Conservation (phyloP, 2,329 filamentous ascomycete genomes). For the Colletotrichum sp. region DNA sequence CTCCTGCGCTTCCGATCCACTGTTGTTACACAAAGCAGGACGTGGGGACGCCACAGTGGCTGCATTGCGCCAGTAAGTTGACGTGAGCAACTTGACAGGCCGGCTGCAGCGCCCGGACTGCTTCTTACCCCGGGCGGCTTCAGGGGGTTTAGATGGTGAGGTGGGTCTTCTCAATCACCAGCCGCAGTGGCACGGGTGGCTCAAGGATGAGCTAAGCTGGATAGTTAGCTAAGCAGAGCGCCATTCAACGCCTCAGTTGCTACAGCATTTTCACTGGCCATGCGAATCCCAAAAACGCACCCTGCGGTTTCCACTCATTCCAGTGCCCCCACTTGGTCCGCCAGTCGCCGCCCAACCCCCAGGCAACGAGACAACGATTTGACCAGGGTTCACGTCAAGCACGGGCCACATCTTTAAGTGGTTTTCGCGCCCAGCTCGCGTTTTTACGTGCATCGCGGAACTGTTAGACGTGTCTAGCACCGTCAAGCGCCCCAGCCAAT, state of each 20-base stretch:
- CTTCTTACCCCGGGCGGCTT: neutral
- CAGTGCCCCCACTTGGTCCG: conserved; percentile 1
- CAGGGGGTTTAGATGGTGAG: neutral
- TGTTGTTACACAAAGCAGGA: neutral
- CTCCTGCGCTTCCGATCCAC: neutral
- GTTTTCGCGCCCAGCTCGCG: conserved; percentile 23
- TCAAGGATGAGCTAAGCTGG: neutral
- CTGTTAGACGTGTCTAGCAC: conserved; percentile 22
- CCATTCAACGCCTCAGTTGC: neutral
- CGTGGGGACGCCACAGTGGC: conserved; percentile 3
- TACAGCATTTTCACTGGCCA: neutral
- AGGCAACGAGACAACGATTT: conserved; percentile 16
- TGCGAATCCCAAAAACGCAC: neutral
- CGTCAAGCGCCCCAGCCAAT: conserved; percentile 16
- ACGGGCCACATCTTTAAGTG: conserved; percentile 24
- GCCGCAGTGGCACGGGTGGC: neutral
- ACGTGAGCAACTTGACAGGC: neutral
- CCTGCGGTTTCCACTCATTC: conserved; percentile 3
- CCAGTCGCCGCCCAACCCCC: conserved; percentile 2
- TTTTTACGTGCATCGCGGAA: conserved; percentile 25
- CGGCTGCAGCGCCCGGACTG: neutral
- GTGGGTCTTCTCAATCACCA: neutral
- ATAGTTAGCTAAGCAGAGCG: neutral
- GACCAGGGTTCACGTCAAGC: conserved; percentile 22
- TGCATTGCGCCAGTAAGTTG: neutral